A percentile compares a stretch with the other conserved stretches of the same genome.
Evolutionary conservation across 1,139 yeast genomes (phyloP).

Genomic region (Blastobotrys proliferans): DNA sequence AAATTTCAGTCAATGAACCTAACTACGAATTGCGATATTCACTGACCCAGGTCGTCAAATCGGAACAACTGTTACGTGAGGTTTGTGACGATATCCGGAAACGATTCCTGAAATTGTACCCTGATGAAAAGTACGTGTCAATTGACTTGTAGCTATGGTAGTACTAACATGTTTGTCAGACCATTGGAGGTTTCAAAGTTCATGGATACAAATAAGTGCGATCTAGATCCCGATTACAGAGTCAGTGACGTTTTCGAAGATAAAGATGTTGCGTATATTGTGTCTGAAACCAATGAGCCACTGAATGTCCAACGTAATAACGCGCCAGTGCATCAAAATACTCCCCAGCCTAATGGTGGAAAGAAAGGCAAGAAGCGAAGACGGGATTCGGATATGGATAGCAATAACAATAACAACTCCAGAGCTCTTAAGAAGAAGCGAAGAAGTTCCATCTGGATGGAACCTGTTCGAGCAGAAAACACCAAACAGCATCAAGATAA

Average conservation of each 20-base stretch:
- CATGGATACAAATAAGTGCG: slow-evolving; percentile 64
- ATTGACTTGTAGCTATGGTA: not conserved
- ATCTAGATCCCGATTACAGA: slow-evolving; percentile 69
- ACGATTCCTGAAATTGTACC: slow-evolving; percentile 59
- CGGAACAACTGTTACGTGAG: slow-evolving; percentile 39
- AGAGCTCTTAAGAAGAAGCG: slow-evolving; percentile 9
- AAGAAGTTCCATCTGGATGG: slow-evolving; percentile 23
- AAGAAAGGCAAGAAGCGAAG: too few species aligned
- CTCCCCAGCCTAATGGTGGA: not conserved
- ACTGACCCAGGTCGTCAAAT: slow-evolving; percentile 5
- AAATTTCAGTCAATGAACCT: slow-evolving; percentile 5
- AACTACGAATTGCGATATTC: slow-evolving; percentile 8
- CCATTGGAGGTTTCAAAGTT: slow-evolving; percentile 50
- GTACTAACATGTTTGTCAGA: slow-evolving; percentile 5
- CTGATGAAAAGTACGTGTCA: slow-evolving; percentile 40
- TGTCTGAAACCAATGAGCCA: slow-evolving; percentile 10
- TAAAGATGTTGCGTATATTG: slow-evolving; percentile 44
- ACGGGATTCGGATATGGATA: too few species aligned
- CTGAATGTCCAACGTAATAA: slow-evolving; percentile 9
- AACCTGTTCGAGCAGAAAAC: not conserved
- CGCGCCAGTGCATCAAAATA: slow-evolving; percentile 2
- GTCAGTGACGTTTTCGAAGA: slow-evolving; percentile 59
- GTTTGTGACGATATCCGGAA: slow-evolving; percentile 48
- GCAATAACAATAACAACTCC: too few species aligned
- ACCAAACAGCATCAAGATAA: slow-evolving; percentile 5